Evolutionary conservation across 2,329 filamentous ascomycete genomes (phyloP).

Genomic region (Exophiala mesophila): DNA sequence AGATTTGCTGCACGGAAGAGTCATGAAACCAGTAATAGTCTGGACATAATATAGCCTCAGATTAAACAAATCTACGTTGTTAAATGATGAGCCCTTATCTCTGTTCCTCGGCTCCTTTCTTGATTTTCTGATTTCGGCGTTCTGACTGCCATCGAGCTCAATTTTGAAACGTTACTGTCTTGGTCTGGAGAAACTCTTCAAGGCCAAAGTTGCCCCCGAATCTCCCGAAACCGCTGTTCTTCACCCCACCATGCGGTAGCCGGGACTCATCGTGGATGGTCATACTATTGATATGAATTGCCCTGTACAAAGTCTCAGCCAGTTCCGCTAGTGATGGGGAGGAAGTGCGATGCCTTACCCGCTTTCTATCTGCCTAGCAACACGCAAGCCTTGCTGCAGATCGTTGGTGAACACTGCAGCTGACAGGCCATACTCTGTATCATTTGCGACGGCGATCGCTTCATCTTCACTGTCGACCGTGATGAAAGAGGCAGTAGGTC

Average conservation of each 20-base stretch:
- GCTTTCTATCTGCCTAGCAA: slow-evolving; percentile 61
- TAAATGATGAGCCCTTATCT: no score
- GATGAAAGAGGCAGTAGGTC: slow-evolving; percentile 65
- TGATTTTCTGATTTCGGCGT: no score
- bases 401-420: slow-evolving; percentile 69
- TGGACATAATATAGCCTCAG: no score
- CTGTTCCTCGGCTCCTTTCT: no score
- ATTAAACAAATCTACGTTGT: no score
- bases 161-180: slow-evolving; percentile 56
- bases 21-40: background rate
- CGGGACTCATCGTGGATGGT: slow-evolving; percentile 61
- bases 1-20: background rate
- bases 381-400: slow-evolving; percentile 53
- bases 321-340: slow-evolving; percentile 59
- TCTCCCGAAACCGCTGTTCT: slow-evolving; percentile 59
- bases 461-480: slow-evolving; percentile 57
- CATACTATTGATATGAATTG: slow-evolving; percentile 23
- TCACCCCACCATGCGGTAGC: slow-evolving; percentile 63
- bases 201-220: slow-evolving; percentile 53
- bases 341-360: slow-evolving; percentile 63
- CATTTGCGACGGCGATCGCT: slow-evolving; percentile 69
- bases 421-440: slow-evolving; percentile 72
- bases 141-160: no score
- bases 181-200: slow-evolving; percentile 58
- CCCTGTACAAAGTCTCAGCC: no score